Base-by-base conservation (phyloP, 1,139 yeast species). In the Geotrichum aggregatum region DNA sequence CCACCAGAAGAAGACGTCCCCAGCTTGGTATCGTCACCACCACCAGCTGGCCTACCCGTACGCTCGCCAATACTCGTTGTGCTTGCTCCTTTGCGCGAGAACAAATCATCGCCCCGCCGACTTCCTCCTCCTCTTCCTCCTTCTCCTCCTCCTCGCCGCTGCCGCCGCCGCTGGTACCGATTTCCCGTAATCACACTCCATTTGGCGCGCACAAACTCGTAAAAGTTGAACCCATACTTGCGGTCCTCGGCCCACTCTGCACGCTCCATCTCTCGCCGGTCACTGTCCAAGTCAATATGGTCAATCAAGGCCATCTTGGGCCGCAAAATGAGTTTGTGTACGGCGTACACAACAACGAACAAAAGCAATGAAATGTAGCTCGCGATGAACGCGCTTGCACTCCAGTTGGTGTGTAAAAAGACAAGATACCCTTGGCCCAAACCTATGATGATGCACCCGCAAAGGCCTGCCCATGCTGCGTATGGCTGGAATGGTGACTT, bases 401-500 rank as follows among this genome's bases (percentile, higher is more conserved):
- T 77, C 88, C 92, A 87, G 55, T 76, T 74, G 0, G 76, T 81
- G 7, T 71, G 67, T 50, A 84, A 66, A 57, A 84, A 84, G 1
- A 84, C 52, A 10, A 82, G 79, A 65, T 80, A 83, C 0, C 96
- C 96, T 76, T 83, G 79, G 22, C 82, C 73, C 3, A 85, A 59
- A 1, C 85, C 77, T 38, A 88, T 72, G 16, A 78, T 44, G 1
- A 74, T 58, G 1, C 87, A 76, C 1, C 84, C 80, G 16, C 79
- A 52, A 44, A 84, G 68, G 0, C 95, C 95, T 58, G 81, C 71
- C 45, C 80, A 77, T 0, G 95, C 92, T 28, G 81, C 68, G 62
- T 76, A 85, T 0, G 95, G 95, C 63, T 87, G 95, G 42, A 83
- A 76, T 7, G 87, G 87, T 2, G 94, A 82, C 63, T 78, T 76